Base-by-base conservation (phyloP, 352 stramenopile species). In the Phytophthora capsici region DNA sequence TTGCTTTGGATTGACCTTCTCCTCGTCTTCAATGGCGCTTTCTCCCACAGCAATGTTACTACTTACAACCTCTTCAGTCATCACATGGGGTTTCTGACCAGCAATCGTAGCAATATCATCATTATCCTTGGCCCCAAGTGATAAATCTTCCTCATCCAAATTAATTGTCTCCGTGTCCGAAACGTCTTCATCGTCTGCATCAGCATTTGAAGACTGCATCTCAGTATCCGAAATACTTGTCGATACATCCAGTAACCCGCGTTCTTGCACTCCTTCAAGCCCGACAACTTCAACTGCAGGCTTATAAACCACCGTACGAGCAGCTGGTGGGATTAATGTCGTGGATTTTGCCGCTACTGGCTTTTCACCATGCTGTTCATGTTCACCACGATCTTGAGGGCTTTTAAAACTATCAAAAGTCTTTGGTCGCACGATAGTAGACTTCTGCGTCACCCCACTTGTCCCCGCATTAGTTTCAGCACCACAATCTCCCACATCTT, bases 91-190 rank as follows among this genome's bases (percentile, higher is more conserved):
- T 34, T 34, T 34, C 28, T 34, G 3, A 34, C 28, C 28, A 34
- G 28, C 9, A 34, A 14, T 14, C 28, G 9, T 34, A 34, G 23
- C 36, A 37, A 16, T 9, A 26, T 57, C 22, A 22, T 51, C 54
- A 10, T 46, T 30, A 43, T 72, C 44, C 6, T 67, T 46, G 22
- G 52, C 56, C 14, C 54, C 67, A 61, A 59, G 4, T 26, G 63
- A 65, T 22, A 74, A 49, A 9, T 70, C 52, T 55, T 76, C 61
- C 16, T 43, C 55, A n/a, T 81, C 63, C 19, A 82, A 57, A 69
- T 77, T 63, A 26, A 78, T 37, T 17, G 69, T 80, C 3, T 60
- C 69, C 30, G 66, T 75, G 25, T 80, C 66, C 4, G 72, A 80
- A 34, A 71, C 3, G 46, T 80, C 57, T 41, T 32, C 36, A 47